Base-by-base conservation (phyloP, 352 stramenopile genomes). In the Nothophytophthora sp. region DNA sequence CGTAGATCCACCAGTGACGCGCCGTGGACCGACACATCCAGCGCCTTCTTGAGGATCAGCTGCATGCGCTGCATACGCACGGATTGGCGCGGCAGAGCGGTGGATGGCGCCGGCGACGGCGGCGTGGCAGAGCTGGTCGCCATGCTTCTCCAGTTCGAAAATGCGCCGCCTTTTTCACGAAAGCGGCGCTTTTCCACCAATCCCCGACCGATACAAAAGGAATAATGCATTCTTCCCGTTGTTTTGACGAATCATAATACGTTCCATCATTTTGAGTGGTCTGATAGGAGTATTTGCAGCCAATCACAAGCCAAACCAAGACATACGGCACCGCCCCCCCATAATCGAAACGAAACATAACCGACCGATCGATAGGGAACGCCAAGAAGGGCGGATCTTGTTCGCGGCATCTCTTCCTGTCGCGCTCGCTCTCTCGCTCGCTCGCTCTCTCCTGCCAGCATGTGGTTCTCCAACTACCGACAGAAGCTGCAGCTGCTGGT, bases 401-500 rank as follows among this genome's bases (percentile, higher is more conserved):
- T 20, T 8, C 22, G 40, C 20, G 43, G 30, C 24, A 29, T 46
- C 11, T 45, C 11, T 11, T 8, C 33, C 13, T 34, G 16, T 45
- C 51, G 54, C 19, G 47, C 36, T 11, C 10, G 22, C 22, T 16
- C 22, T 43, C 23, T 15, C 11, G 11, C 5, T 10, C 29, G 29
- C 29, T 35, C 29, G 13, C 10, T 15, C 4, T 35, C 29, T 35
- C 29, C 20, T 63, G 18, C 41, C 39, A 61, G 16, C 50, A 90
- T 84, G 76, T 90, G 78, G 80, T 85, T 92, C 60, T 85, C 69
- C 45, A 85, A 76, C 55, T 73, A 79, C 44, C 73, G 79, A 63
- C 82, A 92, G 70, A 81, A 79, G 65, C 65, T 90, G 41, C 79
- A 90, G 75, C 66, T 88, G 54, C 60, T 88, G n/a, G 36, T 92